These are phyloP conservation scores for Ogataea polymorpha DNA, from an alignment of 805 yeast genomes.

Conservation along the genomic window DNA sequence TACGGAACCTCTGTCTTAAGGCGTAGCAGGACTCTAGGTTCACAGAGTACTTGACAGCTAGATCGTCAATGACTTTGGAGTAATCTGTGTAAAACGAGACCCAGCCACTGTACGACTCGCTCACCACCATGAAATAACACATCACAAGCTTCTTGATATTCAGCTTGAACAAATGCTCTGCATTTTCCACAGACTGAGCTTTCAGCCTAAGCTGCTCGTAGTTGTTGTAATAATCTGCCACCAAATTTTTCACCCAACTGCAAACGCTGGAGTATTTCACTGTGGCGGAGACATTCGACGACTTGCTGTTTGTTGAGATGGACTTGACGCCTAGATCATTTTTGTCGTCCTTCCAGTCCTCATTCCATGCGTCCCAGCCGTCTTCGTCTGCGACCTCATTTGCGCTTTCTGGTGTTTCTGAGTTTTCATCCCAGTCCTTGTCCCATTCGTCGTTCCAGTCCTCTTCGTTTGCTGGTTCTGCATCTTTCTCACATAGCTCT, in stretches of 20 bases:
- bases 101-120: constrained; percentile 22
- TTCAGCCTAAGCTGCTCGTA: constrained; percentile 14
- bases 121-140: constrained; percentile 28
- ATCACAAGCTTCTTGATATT: constrained; percentile 27
- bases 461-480: constrained; percentile 9
- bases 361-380: constrained; percentile 30
- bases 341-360: constrained; percentile 28
- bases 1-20: constrained; percentile 20
- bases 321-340: constrained; percentile 19
- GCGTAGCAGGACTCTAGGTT: constrained; percentile 24
- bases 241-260: constrained; percentile 11
- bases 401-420: neutral
- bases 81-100: constrained; percentile 34
- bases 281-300: constrained; percentile 9
- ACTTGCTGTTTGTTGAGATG: constrained; percentile 18
- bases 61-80: constrained; percentile 23
- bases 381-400: constrained; percentile 7
- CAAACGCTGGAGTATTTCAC: constrained; percentile 19
- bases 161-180: constrained; percentile 21
- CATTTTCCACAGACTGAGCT: constrained; percentile 18
- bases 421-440: constrained; percentile 15
- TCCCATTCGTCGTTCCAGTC: constrained; percentile 29
- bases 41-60: constrained; percentile 14
- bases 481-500: constrained; percentile 1
- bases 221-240: constrained; percentile 21